Evolutionary conservation across 768 basidiomycete genomes (phyloP), one percentile per base, ranked within the genome.

Genomic region (Trametes cingulata): DNA sequence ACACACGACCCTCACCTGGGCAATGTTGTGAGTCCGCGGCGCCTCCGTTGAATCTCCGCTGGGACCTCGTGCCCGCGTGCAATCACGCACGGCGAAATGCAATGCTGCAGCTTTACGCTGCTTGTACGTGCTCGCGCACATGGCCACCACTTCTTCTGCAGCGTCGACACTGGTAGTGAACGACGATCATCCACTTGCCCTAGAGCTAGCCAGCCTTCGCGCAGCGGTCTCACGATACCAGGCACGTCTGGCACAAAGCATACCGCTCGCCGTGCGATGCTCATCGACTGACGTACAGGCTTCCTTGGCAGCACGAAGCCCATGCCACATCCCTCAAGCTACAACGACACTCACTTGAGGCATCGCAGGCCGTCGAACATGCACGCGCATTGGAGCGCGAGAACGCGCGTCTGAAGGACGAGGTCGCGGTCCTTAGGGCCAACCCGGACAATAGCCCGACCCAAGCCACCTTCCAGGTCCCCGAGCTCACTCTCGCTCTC

Each of bases 401-500:
- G 68, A 89, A 89, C 68, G 74, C 77, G 13, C 71, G 78, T 2
- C 75, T 90, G 36, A 73, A 69, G n/a, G 74, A 79, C 22, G 90
- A 91, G 69, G 62, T 88, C 33, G 72, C 73, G 6, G 63, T 79
- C 3, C 78, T 91, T n/a, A 77, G 86, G 45, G 77, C 80, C 0
- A 70, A 81, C 61, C 82, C 86, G 15, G 79, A 82, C 48, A 68
- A 75, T 3, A 71, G 77, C 7, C 73, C 72, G 0, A 75, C 75
- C 50, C 74, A 76, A 6, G 73, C 77, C 27, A 65, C 72, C 6
- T 62, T 73, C 4, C 78, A 78, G 56, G 75, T 77, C 1, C 72
- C 77, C 15, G 77, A 92, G 58, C 78, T 92, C 52, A 85, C 88
- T 0, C 79, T 92, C 9, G 84, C 88, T 0, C 79, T 91, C 25